Conservation (phyloP, 257 asterid genomes). For the Fraxinus pennsylvanica region DNA sequence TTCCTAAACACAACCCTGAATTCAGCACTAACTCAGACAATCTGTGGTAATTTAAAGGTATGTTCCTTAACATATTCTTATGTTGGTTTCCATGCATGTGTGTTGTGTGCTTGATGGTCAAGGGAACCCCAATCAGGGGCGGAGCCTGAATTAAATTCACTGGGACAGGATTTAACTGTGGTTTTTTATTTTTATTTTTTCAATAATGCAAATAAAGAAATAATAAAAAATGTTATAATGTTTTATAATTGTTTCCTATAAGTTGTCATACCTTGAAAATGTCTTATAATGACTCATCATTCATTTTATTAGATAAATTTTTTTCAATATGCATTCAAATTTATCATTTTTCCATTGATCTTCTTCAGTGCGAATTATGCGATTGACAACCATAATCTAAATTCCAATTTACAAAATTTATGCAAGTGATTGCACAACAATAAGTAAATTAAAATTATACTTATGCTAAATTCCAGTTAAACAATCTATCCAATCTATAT, state of each 20-base stretch:
- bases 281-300: too few species aligned
- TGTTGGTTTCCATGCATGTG: neutral
- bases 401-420: too few species aligned
- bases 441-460: neutral
- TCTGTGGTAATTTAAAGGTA: constrained; percentile 95
- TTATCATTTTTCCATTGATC: neutral
- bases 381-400: neutral
- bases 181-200: neutral
- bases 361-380: neutral
- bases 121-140: too few species aligned
- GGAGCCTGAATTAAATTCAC: too few species aligned
- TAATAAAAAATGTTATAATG: too few species aligned
- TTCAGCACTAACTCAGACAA: constrained; percentile 93
- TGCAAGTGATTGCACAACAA: neutral
- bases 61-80: constrained; percentile 21
- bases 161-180: neutral
- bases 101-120: neutral
- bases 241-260: too few species aligned
- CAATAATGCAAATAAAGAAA: too few species aligned
- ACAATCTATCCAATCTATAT: too few species aligned
- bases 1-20: constrained; percentile 91
- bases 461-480: neutral
- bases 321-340: neutral
- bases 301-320: too few species aligned
- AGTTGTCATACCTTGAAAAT: too few species aligned